Conservation (phyloP, 371 early-diverging fungal genomes). For the Syncephalastrum monosporum region DNA sequence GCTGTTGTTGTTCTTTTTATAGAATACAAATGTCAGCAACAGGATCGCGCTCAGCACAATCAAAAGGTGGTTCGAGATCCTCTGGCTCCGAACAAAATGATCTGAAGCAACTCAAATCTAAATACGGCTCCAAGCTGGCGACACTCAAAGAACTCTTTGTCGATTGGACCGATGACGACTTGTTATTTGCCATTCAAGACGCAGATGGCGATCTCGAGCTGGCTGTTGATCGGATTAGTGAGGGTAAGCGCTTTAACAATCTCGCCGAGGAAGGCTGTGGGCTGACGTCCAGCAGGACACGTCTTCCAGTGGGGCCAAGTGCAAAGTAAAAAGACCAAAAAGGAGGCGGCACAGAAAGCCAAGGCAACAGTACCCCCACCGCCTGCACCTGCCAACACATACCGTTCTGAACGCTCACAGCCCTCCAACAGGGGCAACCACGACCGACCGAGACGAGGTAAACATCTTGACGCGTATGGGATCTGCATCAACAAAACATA, state of each 20-base stretch:
- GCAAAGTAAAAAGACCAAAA: constrained; percentile 73
- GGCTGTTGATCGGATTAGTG: constrained; percentile 79
- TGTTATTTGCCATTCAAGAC: constrained; percentile 83
- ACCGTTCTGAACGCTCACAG: constrained; percentile 16
- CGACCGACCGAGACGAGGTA: constrained; percentile 30
- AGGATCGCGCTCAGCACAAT: constrained; percentile 17
- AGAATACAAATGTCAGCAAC: constrained; percentile 12
- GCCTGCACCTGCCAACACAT: constrained; percentile 9
- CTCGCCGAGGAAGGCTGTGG: neutral
- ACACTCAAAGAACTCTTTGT: constrained; percentile 82
- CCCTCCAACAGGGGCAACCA: constrained; percentile 9
- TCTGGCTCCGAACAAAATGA: constrained; percentile 54
- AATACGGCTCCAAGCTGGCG: constrained; percentile 65
- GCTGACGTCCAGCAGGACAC: constrained; percentile 57
- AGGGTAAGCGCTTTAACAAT: constrained; percentile 61
- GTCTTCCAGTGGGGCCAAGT: constrained; percentile 92
- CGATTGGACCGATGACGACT: constrained; percentile 90
- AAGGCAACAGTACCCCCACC: constrained; percentile 26
- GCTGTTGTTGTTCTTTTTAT: too few relatives aligned
- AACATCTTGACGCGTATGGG: neutral
- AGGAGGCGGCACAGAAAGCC: constrained; percentile 48
- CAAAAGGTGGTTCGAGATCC: constrained; percentile 6
- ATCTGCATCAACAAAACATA: constrained; percentile 1
- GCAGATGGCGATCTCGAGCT: constrained; percentile 82
- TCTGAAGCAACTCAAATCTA: constrained; percentile 62